These are phyloP conservation scores for Metschnikowia orientalis DNA, from an alignment of 805 yeast species.

Conservation along the genomic window DNA sequence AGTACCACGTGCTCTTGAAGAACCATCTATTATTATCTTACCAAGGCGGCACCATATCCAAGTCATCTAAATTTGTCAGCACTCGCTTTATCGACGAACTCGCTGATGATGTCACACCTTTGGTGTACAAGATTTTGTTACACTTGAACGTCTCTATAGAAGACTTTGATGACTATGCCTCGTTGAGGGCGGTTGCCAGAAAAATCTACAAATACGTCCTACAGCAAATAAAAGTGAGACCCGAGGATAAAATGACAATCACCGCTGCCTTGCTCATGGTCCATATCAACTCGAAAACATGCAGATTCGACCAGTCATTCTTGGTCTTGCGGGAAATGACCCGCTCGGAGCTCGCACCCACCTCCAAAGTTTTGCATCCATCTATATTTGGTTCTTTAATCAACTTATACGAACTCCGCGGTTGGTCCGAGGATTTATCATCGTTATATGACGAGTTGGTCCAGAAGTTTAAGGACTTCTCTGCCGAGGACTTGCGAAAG, in stretches of 20 bases:
- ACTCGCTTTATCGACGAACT: constrained; percentile 19
- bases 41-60: constrained; percentile 35
- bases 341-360: constrained; percentile 7
- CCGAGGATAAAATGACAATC: constrained; percentile 11
- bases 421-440: constrained; percentile 2
- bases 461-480: constrained; percentile 5
- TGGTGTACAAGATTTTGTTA: constrained; percentile 27
- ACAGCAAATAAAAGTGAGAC: constrained; percentile 15
- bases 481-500: constrained; percentile 8
- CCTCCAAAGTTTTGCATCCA: constrained; percentile 7
- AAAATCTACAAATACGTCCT: constrained; percentile 18
- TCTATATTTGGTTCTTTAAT: constrained; percentile 11
- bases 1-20: constrained; percentile 36
- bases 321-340: constrained; percentile 14
- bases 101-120: constrained; percentile 30
- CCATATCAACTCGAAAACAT: constrained; percentile 20
- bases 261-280: constrained; percentile 29
- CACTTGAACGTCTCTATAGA: constrained; percentile 25
- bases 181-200: constrained; percentile 17
- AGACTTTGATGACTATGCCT: constrained; percentile 21
- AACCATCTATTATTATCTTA: constrained; percentile 44
- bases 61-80: constrained; percentile 22
- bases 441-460: constrained; percentile 4
- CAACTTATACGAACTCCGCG: constrained; percentile 9
- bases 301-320: constrained; percentile 24